Evolutionary conservation across 2,329 filamentous ascomycete species (phyloP).

Genomic region (Beauveria sp.): DNA sequence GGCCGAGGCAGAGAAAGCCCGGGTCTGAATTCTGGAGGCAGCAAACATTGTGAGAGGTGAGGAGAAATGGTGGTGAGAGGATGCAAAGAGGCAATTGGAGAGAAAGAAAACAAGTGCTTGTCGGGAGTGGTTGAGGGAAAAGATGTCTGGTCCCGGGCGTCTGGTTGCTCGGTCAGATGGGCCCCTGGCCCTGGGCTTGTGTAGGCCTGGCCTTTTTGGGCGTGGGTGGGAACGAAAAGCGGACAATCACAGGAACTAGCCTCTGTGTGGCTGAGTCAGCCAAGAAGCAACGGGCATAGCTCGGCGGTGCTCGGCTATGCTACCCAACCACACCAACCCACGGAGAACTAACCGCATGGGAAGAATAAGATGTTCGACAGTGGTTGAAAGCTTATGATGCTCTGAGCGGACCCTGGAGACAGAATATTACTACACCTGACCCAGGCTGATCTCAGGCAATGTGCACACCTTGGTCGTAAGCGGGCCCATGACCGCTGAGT

Average conservation of each 20-base stretch:
- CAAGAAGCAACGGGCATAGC: constrained; percentile 1
- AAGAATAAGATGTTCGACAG: no score
- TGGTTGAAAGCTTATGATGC: not conserved
- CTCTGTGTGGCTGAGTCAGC: not conserved
- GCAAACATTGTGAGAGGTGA: constrained; percentile 59
- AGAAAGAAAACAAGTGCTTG: not conserved
- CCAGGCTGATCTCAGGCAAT: not conserved
- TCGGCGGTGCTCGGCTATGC: constrained; percentile 9
- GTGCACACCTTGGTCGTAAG: not conserved
- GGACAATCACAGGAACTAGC: constrained; percentile 6
- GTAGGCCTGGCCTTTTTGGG: not conserved
- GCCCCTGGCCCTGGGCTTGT: not conserved
- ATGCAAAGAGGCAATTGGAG: constrained; percentile 15
- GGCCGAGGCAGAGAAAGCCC: constrained; percentile 74
- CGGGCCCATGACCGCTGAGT: not conserved
- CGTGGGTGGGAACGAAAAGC: not conserved
- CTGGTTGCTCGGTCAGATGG: constrained; percentile 7
- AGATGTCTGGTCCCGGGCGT: not conserved
- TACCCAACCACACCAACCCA: no score
- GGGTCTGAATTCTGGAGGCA: constrained; percentile 61
- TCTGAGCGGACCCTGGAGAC: not conserved
- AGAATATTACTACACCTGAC: constrained; percentile 1
- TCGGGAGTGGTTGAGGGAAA: constrained; percentile 10
- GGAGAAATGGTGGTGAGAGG: constrained; percentile 12
- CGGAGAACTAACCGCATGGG: not conserved